Evolutionary conservation across 2,329 filamentous ascomycete genomes (phyloP).

Genomic region (Didymella pomorum): DNA sequence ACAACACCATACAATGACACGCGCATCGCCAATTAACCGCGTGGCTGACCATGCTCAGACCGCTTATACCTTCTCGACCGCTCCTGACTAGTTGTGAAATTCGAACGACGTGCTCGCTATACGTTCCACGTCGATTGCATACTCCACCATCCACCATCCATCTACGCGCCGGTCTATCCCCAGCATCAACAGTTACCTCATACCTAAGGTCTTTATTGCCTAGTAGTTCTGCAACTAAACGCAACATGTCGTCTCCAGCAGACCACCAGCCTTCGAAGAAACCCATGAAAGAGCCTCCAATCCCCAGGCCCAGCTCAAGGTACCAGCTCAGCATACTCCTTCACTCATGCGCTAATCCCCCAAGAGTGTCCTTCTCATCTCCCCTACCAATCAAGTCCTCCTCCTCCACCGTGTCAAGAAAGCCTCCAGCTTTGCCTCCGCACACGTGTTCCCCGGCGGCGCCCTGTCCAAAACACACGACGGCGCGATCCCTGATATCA

Average conservation of each 20-base stretch:
- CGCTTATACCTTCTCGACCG: conserved; percentile 19
- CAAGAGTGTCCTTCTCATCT: conserved; percentile 81
- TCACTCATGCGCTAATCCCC: conserved; percentile 3
- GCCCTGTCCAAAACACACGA: conserved; percentile 82
- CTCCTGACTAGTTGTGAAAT: conserved; percentile 20
- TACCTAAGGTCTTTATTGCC: background rate
- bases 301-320: conserved; percentile 72
- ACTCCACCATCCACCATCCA: background rate
- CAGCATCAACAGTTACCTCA: conserved; percentile 2
- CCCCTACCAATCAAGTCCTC: conserved; percentile 84
- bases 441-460: conserved; percentile 94
- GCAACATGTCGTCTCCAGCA: conserved; percentile 45
- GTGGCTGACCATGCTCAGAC: conserved; percentile 39
- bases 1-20: conserved; percentile 31
- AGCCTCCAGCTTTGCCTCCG: conserved; percentile 84
- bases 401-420: conserved; percentile 85
- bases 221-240: background rate
- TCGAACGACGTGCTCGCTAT: background rate
- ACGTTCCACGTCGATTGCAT: background rate
- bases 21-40: conserved; percentile 20
- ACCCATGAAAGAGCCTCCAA: conserved; percentile 48
- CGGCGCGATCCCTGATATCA: conserved; percentile 62
- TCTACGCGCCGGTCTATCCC: background rate
- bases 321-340: conserved; percentile 37
- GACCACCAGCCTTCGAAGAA: conserved; percentile 44